Evolutionary conservation across 257 asterid genomes (phyloP), one percentile per base, ranked within the genome.

Genomic region (Eustoma russellianum): DNA sequence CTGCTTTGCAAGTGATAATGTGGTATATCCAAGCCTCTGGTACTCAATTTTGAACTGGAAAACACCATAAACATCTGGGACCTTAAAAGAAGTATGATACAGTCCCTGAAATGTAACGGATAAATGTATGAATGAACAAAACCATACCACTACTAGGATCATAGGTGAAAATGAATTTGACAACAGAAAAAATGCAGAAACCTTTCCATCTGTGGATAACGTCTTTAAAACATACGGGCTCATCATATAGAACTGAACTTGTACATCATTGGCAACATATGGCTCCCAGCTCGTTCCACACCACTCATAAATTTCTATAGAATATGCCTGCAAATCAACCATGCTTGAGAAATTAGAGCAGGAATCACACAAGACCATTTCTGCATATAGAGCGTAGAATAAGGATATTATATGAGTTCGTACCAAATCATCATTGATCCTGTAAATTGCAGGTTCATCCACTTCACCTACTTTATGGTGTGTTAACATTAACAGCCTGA

Each of bases 351-450:
- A 57, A 7, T 38, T 33, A 15, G 19, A 11, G 14, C 10, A 46
- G 46, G 53, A 1, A 46, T n/a, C n/a, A n/a, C n/a, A n/a, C 41
- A n/a, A n/a, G n/a, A n/a, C n/a, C n/a, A 52, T 66, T 2, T 9
- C 33, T 11, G 45, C 16, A 45, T 17, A 59, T 10, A 47, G 14
- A 54, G 54, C 43, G 3, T 1, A 9, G 10, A 18, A 38, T 1
- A 38, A 38, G 2, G 41, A 40, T 40, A 9, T 50, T 18, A 24
- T 38, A n/a, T n/a, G n/a, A n/a, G n/a, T n/a, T n/a, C n/a, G n/a
- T 86, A 90, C 98, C 92, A 86, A 75, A 68, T 84, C 88, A 73
- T 88, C 96, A 5, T 78, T 84, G 64, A 88, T 88, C 82, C 96
- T 73, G 71, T 87, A 87, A 16, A 78, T 76, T 46, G 83, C 63